phyloP scores from a whole-genome alignment of 305 asterid species.

The Ilex paraguariensis region DNA sequence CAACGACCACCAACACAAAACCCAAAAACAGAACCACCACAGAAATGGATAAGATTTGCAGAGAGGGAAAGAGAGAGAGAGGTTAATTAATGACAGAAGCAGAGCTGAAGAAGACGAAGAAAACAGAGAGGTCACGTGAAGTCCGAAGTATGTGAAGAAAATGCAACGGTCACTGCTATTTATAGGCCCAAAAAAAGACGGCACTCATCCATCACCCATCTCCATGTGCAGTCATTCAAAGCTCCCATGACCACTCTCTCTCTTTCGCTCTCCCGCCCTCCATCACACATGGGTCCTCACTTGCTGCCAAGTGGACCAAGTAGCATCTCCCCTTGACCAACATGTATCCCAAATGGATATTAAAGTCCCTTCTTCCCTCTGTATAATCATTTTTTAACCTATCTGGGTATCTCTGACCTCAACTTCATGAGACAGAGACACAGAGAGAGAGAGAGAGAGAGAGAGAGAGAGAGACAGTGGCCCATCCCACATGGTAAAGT shows the following conservation, averaged over 20 bases:
- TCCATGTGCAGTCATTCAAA: too few relatives aligned
- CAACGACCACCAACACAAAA: too few relatives aligned
- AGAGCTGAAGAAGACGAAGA: too few relatives aligned
- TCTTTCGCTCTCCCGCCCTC: neutral
- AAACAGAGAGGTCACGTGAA: constrained; percentile 12
- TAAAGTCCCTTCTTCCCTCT: too few relatives aligned
- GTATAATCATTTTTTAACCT: too few relatives aligned
- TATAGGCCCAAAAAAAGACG: constrained; percentile 27
- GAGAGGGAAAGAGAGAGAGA: neutral
- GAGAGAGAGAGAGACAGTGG: neutral
- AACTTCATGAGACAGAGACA: too few relatives aligned
- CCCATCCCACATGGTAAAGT: too few relatives aligned
- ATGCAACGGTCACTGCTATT: constrained; percentile 23
- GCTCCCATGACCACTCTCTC: neutral
- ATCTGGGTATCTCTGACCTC: too few relatives aligned
- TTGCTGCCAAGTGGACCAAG: constrained; percentile 23
- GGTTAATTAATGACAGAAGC: too few relatives aligned
- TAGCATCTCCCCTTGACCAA: constrained; percentile 9
- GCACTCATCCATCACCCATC: too few relatives aligned
- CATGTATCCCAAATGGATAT: constrained; percentile 8
- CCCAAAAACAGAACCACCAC: neutral
- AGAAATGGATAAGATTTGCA: neutral
- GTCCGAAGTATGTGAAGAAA: constrained; percentile 28
- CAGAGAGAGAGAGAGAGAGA: neutral
- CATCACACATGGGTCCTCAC: constrained; percentile 11